Base-by-base conservation (phyloP, 2,329 filamentous ascomycete genomes). In the Hawksworthiomyces lignivorus region DNA sequence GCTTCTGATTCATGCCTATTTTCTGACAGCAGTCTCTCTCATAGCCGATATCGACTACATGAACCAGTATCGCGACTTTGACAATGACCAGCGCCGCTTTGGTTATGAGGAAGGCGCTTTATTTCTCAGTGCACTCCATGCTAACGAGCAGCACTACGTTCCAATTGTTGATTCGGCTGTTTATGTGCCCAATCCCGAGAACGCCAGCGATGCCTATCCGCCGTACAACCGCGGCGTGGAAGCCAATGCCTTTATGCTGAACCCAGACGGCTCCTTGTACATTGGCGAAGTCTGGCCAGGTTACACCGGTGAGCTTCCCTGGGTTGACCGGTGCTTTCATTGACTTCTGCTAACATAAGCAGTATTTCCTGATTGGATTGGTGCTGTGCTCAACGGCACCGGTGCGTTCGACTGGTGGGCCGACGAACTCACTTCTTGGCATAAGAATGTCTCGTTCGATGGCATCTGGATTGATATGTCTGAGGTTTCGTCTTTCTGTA, bases 201-300 rank as follows among this genome's bases (percentile, higher is more conserved):
- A 87, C 53, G 32, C 39, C 68, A 66, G 82, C 80, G 84, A 87
- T 58, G 69, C 68, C 33, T 84, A 79, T 55, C 64, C 67, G 2
- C 64, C 75, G 0, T 88, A 78, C 57, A 65, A 80, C 39, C 70
- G 75, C 14, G 84, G 83, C 0, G 59, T 76, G 1, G 69, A 74
- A 6, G 62, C 72, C n/a, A 71, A 65, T 41, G 63, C 62, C 8
- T 70, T 69, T 50, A 61, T 78, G 67, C 62, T 80, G 37, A 72
- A 80, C 28, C 63, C 68, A 2, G 75, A 86, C 48, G 80, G 69
- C 5, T 68, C 69, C 2, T 53, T 70, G 10, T 74, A 75, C 47
- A 62, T 72, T 15, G 77, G 83, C 21, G 72, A 77, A 7, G 83
- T 88, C 18, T 89, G 84, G 84, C 82, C 84, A 12, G 84, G 84